Conservation (phyloP, 306 rosid species). For the Phaseolus lunatus region DNA sequence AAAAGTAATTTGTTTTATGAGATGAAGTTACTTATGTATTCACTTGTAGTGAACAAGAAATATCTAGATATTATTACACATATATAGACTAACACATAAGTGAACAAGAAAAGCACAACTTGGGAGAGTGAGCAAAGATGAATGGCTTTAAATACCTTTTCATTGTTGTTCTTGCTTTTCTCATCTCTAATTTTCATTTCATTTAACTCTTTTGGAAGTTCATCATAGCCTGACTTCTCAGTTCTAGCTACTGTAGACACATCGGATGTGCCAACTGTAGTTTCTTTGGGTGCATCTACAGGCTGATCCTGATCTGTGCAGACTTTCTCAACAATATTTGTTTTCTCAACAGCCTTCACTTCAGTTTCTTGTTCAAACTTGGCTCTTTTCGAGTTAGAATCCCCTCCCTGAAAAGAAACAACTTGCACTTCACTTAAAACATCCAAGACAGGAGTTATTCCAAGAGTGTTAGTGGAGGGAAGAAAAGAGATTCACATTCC, state of each 20-base stretch:
- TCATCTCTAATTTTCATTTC: slow-evolving; percentile 80
- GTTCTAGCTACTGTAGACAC: slow-evolving; percentile 49
- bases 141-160: slow-evolving; percentile 60
- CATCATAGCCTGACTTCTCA: slow-evolving; percentile 67
- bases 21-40: too few species aligned
- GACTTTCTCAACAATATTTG: slow-evolving; percentile 42
- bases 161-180: slow-evolving; percentile 60
- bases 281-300: slow-evolving; percentile 54
- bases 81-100: neutral
- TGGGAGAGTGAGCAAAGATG: neutral
- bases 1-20: neutral
- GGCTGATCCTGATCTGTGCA: slow-evolving; percentile 49
- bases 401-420: slow-evolving; percentile 63
- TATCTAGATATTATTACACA: too few species aligned
- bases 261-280: slow-evolving; percentile 47
- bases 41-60: too few species aligned
- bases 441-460: neutral
- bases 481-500: neutral
- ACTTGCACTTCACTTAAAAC: neutral
- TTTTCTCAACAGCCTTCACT: slow-evolving; percentile 47
- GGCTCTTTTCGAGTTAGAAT: slow-evolving; percentile 63
- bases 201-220: slow-evolving; percentile 76
- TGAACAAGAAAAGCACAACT: neutral
- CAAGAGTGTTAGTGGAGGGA: neutral
- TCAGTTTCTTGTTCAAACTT: slow-evolving; percentile 68